Evolutionary conservation across 2,329 filamentous ascomycete genomes (phyloP), one percentile per base, ranked within the genome.

Genomic region (Dothistroma septosporum): DNA sequence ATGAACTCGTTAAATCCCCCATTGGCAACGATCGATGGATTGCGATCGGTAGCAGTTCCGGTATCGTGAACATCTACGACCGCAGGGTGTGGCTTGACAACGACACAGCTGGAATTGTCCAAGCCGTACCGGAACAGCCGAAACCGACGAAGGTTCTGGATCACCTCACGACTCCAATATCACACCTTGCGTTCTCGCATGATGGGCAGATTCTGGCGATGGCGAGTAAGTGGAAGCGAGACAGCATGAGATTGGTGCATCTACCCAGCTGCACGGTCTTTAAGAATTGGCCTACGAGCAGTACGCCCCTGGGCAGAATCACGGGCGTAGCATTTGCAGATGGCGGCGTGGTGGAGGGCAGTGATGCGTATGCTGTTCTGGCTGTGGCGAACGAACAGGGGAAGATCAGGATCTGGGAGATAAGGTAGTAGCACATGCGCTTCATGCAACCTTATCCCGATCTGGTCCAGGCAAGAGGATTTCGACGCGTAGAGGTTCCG

Each of bases 31-130:
- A 96, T 76, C 83, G 90, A 60, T 99, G 92, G 92, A 85, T 97
- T 14, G 92, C 90, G 0, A 80, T 97, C 48, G 94, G 94, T 11
- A 92, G 89, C 61, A 89, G 85, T 65, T 92, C 86, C 63, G 94
- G 94, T 61, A 90, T 99, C 60, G 86, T 95, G 60, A 97, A 97
- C 75, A 82, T 99, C 63, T 99, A 99, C 78, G 91, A 97, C 73
- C 88, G 94, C 5, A 80, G 84, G 64, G 80, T 83, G 31, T 87
- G 91, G 77, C 67, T 72, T 33, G 61, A 57, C n/a, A 55, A 60
- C 22, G 16, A 37, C 16, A 53, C 37, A n/a, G 53, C 61, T 16
- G 24, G 55, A 31, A 55, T 63, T 16, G 60, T 64, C 9, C 61
- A 70, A 19, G 63, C 62, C 14, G 58, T 94, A 61, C 87, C 87